phyloP scores from a whole-genome alignment of 306 rosid genomes.

The Dryas drummondii region DNA sequence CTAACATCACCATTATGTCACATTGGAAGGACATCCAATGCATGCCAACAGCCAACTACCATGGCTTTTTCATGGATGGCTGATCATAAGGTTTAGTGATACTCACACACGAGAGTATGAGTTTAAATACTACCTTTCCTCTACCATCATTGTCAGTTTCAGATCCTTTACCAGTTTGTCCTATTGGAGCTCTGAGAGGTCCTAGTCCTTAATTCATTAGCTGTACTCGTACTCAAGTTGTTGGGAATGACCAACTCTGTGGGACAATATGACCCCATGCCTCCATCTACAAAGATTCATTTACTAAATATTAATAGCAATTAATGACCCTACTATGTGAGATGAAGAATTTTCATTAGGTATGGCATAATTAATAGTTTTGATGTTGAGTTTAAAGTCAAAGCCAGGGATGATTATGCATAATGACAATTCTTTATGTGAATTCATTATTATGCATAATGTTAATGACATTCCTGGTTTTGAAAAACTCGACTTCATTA shows the following conservation, averaged over 20 bases:
- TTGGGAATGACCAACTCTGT: not conserved
- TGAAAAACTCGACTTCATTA: too few species aligned
- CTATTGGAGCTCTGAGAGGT: too few species aligned
- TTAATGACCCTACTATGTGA: conserved; percentile 34
- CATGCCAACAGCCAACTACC: not conserved
- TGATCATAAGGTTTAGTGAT: not conserved
- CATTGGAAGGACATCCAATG: not conserved
- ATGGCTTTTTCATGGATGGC: not conserved
- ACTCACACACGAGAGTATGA: not conserved
- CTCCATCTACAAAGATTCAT: not conserved
- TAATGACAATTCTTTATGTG: conserved; percentile 23
- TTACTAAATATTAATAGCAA: conserved; percentile 10
- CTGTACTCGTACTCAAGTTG: not conserved
- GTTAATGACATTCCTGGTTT: too few species aligned
- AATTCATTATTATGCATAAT: conserved; percentile 9
- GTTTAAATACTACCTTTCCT: not conserved
- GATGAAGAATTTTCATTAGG: conserved; percentile 17
- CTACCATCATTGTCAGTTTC: not conserved
- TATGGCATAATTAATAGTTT: conserved; percentile 23
- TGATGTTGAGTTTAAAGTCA: conserved; percentile 38
- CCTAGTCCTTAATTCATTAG: conserved; percentile 5
- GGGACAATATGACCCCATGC: not conserved
- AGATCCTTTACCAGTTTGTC: not conserved
- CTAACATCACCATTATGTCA: not conserved
- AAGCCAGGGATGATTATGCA: conserved; percentile 38